These are phyloP conservation scores for Pelargonium myrrhifolium DNA, from an alignment of 441 rosid genomes.

Conservation along the genomic window DNA sequence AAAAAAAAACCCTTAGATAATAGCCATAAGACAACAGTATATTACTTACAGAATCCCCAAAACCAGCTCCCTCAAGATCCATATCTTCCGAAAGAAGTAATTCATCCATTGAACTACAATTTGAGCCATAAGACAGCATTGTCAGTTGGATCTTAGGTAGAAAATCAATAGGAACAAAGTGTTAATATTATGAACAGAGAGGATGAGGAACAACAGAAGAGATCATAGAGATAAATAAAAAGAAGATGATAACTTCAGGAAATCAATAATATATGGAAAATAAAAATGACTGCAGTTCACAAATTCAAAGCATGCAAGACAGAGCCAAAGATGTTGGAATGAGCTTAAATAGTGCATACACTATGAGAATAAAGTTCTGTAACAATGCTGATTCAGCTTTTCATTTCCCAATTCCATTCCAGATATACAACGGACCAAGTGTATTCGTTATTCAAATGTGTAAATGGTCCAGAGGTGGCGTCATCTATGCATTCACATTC, in stretches of 20 bases:
- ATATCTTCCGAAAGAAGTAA: slow-evolving; percentile 37
- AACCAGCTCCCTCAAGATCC: slow-evolving; percentile 42
- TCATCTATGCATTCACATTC: background rate
- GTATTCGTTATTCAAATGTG: background rate
- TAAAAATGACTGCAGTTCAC: background rate
- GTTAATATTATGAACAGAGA: background rate
- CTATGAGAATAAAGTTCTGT: background rate
- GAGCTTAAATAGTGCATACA: background rate
- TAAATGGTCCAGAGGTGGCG: background rate
- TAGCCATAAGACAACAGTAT: slow-evolving; percentile 2
- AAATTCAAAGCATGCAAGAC: background rate
- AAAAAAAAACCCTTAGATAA: slow-evolving; percentile 1
- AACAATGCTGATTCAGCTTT: background rate
- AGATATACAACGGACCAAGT: background rate
- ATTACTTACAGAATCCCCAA: slow-evolving; percentile 38
- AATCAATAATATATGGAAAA: background rate
- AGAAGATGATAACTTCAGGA: background rate
- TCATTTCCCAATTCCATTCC: background rate
- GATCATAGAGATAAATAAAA: background rate
- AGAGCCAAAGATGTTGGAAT: background rate
- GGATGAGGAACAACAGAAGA: background rate
- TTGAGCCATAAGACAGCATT: slow-evolving; percentile 14
- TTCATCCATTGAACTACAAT: slow-evolving; percentile 59
- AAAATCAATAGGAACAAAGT: background rate
- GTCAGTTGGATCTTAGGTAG: slow-evolving; percentile 13